A percentile compares a stretch with the other conserved stretches of the same genome.
Evolutionary conservation across 495 filamentous ascomycete genomes (phyloP).

Genomic region (Talaromyces borbonicus): DNA sequence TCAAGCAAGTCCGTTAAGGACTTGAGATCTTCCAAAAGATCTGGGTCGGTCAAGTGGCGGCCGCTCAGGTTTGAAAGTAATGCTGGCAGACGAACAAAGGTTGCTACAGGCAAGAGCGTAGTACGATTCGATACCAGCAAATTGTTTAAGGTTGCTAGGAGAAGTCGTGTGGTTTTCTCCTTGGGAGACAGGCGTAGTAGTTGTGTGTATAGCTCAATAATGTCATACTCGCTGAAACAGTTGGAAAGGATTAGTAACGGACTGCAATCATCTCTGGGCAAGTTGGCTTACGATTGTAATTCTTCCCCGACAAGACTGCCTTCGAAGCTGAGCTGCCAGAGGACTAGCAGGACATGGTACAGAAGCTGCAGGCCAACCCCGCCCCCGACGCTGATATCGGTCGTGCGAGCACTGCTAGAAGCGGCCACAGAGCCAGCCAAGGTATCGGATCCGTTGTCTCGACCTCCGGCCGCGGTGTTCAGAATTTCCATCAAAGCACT

Average conservation of each 20-base stretch:
- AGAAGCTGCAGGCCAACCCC: constrained; percentile 87
- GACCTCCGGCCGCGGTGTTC: constrained; percentile 63
- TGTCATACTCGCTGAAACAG: constrained; percentile 68
- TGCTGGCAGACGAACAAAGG: constrained; percentile 70
- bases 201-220: constrained; percentile 81
- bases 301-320: constrained; percentile 73
- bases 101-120: constrained; percentile 70
- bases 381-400: constrained; percentile 59
- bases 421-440: constrained; percentile 57
- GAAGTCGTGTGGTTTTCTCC: constrained; percentile 91
- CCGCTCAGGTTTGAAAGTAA: constrained; percentile 69
- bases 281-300: constrained; percentile 60
- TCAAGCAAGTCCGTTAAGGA: constrained; percentile 69
- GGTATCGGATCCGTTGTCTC: constrained; percentile 57
- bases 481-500: constrained; percentile 76
- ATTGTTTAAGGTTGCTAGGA: constrained; percentile 81
- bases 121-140: constrained; percentile 65
- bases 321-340: constrained; percentile 97
- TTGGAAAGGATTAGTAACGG: constrained; percentile 13
- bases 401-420: constrained; percentile 43
- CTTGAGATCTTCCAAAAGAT: constrained; percentile 78
- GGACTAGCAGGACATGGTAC: constrained; percentile 82
- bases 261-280: not conserved
- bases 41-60: constrained; percentile 79
- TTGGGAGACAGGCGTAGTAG: constrained; percentile 88